Base-by-base conservation (phyloP, 345 rosid species). In the Gossypium anomalum region DNA sequence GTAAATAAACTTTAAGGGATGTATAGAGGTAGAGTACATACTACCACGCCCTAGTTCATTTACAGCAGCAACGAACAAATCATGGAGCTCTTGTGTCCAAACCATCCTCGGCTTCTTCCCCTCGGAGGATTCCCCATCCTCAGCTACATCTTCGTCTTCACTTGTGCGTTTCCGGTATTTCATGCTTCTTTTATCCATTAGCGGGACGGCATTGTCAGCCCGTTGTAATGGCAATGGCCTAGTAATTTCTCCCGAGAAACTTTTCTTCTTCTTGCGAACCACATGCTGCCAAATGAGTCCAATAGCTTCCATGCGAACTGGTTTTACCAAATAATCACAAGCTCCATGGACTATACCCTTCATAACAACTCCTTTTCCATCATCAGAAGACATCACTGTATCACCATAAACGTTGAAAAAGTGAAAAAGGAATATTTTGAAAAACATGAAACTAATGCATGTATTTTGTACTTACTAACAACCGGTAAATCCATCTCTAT, bases 261-360 rank as follows among this genome's bases (percentile, higher is more conserved):
- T 7, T 34, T 34, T 34, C 41, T 34, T 34, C 41, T 13, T 76
- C 80, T 64, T 78, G 43, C 82, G 79, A 27, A 78, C 9, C 34
- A 78, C 84, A 60, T 83, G 80, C 70, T 79, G 80, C 86, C 82
- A 83, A 41, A 83, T 66, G n/a, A 59, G 13, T 71, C 70, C 67
- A 16, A 80, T 15, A 0, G 57, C 48, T 2, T 81, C 82, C 71
- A 70, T 70, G 14, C 58, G 70, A 56, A 83, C 29, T 7, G 86
- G 84, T 53, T 83, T 80, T 14, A 74, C 67, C 76, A 76, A 62
- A 57, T 70, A 80, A 73, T 83, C 86, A 67, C 84, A 80, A 34
- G 84, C 84, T 16, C 84, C 86, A 17, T 67, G 52, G 9, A 73
- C 13, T 14, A 83, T 53, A 20, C 82, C 72, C 7, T 74, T 67